Base-by-base conservation (phyloP, 352 stramenopile genomes). In the Pythium sukuiense region DNA sequence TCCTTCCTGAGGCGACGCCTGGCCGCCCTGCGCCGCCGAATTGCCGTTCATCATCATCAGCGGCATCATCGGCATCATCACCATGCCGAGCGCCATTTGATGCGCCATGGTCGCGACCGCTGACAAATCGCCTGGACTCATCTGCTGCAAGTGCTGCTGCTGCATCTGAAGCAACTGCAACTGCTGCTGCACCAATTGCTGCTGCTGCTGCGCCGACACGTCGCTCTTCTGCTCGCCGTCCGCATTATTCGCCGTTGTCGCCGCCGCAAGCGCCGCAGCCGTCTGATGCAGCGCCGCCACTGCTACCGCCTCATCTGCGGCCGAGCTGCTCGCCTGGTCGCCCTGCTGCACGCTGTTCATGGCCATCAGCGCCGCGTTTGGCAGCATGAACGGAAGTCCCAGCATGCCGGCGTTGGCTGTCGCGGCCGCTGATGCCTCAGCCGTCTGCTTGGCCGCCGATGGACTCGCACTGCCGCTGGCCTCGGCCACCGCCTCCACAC, bases 21-120 rank as follows among this genome's bases (percentile, higher is more conserved):
- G 39, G 59, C 55, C 45, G 55, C 39, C 30, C 50, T 67, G 55
- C 60, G 61, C 39, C 71, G 70, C 46, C 32, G 16, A 24, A n/a
- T 39, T 50, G n/a, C 83, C 78, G 61, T 83, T 81, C 55, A 85
- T 58, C 70, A 87, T 83, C 80, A 91, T 87, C 32, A 89, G 76
- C 41, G 83, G 83, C 68, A 91, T 86, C 77, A 91, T 89, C 55
- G 82, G 80, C 79, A 88, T 88, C 82, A 90, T 90, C 49, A 91
- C 76, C 41, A 76, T 76, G 27, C 73, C 69, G 4, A 89, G 72
- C 60, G 81, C 81, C 43, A 91, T 83, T 58, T 91, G 83, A 61
- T 91, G 83, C 50, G 84, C 74, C 65, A 91, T 74, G 2, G 79
- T 69, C 11, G 77, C 69, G 56, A 89, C 69, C n/a, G 64, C 67